Conservation (phyloP, 176 grass and related monocot genomes). For the Eleusine indica region DNA sequence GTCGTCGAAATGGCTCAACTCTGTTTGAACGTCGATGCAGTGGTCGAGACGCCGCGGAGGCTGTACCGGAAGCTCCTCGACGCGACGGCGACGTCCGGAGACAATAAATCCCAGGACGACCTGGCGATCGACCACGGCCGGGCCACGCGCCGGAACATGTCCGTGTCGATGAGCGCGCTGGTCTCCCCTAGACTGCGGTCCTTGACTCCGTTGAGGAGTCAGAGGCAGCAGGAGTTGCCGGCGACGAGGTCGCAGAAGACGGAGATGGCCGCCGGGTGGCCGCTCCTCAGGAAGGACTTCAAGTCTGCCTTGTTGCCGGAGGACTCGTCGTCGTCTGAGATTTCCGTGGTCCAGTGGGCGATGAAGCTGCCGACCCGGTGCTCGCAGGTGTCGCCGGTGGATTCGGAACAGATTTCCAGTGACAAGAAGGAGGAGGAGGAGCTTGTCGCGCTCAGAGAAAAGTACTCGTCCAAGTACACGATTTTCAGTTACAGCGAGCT, state of each 20-base stretch:
- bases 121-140: constrained; percentile 16
- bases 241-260: neutral
- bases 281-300: constrained; percentile 49
- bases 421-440: neutral
- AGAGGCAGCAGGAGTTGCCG: neutral
- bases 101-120: constrained; percentile 31
- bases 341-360: constrained; percentile 85
- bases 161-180: constrained; percentile 25
- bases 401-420: neutral
- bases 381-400: constrained; percentile 14
- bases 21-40: neutral
- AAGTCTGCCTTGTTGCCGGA: neutral
- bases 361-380: constrained; percentile 78
- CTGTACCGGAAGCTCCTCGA: constrained; percentile 50
- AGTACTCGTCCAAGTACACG: constrained; percentile 64
- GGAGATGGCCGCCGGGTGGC: constrained; percentile 60
- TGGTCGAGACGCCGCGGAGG: constrained; percentile 49
- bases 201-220: constrained; percentile 3
- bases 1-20: neutral
- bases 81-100: constrained; percentile 13
- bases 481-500: constrained; percentile 71
- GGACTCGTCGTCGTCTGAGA: constrained; percentile 44
- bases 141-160: constrained; percentile 9
- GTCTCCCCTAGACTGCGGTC: constrained; percentile 18
- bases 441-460: constrained; percentile 54